Conservation (phyloP, 2,329 filamentous ascomycete genomes). For the Apiospora pterosperma region DNA sequence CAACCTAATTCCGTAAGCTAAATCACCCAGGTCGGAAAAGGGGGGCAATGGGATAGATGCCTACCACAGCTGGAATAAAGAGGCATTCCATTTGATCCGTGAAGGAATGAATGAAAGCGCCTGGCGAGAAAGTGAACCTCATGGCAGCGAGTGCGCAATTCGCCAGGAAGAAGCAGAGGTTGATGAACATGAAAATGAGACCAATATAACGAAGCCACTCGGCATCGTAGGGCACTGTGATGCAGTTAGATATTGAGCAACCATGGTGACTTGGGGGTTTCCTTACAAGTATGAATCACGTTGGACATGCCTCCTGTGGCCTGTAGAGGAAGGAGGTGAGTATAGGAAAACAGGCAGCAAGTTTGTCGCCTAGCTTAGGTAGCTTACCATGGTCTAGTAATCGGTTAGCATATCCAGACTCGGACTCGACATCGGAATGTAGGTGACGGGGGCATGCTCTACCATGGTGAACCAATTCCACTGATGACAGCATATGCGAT, state of each 20-base stretch:
- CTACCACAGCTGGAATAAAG: constrained; percentile 67
- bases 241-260: constrained; percentile 9
- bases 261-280: neutral
- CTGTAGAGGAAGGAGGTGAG: constrained; percentile 25
- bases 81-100: constrained; percentile 74
- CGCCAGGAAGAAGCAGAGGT: constrained; percentile 58
- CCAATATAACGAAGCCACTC: constrained; percentile 58
- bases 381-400: constrained; percentile 29
- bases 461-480: constrained; percentile 78
- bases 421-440: neutral
- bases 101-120: constrained; percentile 69
- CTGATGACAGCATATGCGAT: constrained; percentile 49
- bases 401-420: neutral
- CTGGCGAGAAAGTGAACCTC: constrained; percentile 67
- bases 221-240: constrained; percentile 49
- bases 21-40: neutral
- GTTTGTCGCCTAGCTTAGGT: constrained; percentile 14
- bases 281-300: constrained; percentile 50
- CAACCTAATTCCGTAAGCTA: constrained; percentile 7
- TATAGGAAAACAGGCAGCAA: neutral
- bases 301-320: constrained; percentile 56
- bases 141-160: constrained; percentile 63
- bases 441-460: constrained; percentile 4
- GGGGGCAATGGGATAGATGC: constrained; percentile 10
- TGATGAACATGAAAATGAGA: constrained; percentile 59